Percentiles rank a stretch among this genome's conserved stretches.
phyloP scores from a whole-genome alignment of 352 stramenopile genomes.

The Phytophthora hybrid region DNA sequence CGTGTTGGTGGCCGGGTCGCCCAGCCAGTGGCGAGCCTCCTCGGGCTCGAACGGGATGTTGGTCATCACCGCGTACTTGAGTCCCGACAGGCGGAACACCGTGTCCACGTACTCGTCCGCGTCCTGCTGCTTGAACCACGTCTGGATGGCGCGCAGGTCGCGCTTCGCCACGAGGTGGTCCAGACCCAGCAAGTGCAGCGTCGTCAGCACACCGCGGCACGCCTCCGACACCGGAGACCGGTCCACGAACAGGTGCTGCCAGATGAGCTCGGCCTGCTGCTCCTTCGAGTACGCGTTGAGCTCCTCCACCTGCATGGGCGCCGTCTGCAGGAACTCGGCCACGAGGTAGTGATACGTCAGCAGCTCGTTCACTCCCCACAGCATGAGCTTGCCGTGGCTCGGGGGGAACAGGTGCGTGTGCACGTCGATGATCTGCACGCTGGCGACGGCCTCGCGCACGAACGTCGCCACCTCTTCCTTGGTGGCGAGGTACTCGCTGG shows the following conservation, averaged over 20 bases:
- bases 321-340: slow-evolving; percentile 93
- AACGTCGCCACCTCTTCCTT: slow-evolving; percentile 40
- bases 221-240: slow-evolving; percentile 91
- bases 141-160: slow-evolving; percentile 86
- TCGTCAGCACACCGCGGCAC: slow-evolving; percentile 92
- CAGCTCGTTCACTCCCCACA: slow-evolving; percentile 94
- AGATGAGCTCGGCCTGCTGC: slow-evolving; percentile 90
- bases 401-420: slow-evolving; percentile 95
- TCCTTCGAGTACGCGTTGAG: slow-evolving; percentile 87
- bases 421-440: slow-evolving; percentile 58
- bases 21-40: slow-evolving; percentile 66
- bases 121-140: slow-evolving; percentile 84
- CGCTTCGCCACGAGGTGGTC: slow-evolving; percentile 62
- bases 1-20: slow-evolving; percentile 47
- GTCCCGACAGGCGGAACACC: slow-evolving; percentile 75
- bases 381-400: slow-evolving; percentile 90
- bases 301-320: slow-evolving; percentile 69
- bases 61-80: slow-evolving; percentile 95
- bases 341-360: slow-evolving; percentile 97
- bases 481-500: slow-evolving; percentile 51
- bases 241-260: slow-evolving; percentile 92
- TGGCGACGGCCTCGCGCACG: slow-evolving; percentile 50
- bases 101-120: slow-evolving; percentile 73
- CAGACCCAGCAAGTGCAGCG: slow-evolving; percentile 82
- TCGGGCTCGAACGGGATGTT: slow-evolving; percentile 92